phyloP scores from a whole-genome alignment of 129 eudicot species.

The Rutidosis leptorrhynchoides region DNA sequence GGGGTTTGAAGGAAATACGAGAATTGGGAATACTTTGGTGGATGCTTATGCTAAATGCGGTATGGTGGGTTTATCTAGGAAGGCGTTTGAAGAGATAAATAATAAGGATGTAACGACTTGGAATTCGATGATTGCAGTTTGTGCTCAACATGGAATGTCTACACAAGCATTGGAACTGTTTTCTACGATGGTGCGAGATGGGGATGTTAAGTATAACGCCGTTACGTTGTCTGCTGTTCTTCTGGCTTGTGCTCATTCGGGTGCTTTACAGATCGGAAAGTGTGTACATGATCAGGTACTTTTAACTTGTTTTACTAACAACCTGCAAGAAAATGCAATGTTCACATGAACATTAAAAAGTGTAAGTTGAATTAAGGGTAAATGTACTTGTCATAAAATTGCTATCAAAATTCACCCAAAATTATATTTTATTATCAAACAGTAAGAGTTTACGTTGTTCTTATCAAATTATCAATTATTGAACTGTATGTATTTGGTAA shows the following conservation, averaged over 20 bases:
- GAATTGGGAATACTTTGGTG: slow-evolving; percentile 43
- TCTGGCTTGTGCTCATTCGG: slow-evolving; percentile 52
- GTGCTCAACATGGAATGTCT: slow-evolving; percentile 48
- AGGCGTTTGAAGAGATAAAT: slow-evolving; percentile 43
- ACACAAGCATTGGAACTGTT: slow-evolving; percentile 35
- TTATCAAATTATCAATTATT: too few relatives aligned
- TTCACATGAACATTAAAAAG: not conserved
- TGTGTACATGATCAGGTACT: slow-evolving; percentile 49
- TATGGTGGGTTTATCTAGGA: slow-evolving; percentile 34
- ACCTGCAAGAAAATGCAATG: not conserved
- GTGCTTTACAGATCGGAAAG: slow-evolving; percentile 46
- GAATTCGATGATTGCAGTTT: slow-evolving; percentile 57
- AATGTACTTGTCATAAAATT: not conserved
- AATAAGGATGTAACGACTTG: slow-evolving; percentile 46
- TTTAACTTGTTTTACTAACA: not conserved
- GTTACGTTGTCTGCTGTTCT: slow-evolving; percentile 49
- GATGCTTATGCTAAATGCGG: slow-evolving; percentile 62
- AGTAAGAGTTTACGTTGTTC: too few relatives aligned
- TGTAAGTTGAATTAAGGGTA: not conserved
- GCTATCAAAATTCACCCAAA: not conserved
- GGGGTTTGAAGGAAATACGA: slow-evolving; percentile 39
- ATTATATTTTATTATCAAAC: not conserved
- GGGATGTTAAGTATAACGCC: slow-evolving; percentile 32
- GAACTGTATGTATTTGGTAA: not conserved
- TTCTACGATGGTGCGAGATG: slow-evolving; percentile 31